Conservation (phyloP, 257 asterid species). For the Fraxinus quadrangulata region DNA sequence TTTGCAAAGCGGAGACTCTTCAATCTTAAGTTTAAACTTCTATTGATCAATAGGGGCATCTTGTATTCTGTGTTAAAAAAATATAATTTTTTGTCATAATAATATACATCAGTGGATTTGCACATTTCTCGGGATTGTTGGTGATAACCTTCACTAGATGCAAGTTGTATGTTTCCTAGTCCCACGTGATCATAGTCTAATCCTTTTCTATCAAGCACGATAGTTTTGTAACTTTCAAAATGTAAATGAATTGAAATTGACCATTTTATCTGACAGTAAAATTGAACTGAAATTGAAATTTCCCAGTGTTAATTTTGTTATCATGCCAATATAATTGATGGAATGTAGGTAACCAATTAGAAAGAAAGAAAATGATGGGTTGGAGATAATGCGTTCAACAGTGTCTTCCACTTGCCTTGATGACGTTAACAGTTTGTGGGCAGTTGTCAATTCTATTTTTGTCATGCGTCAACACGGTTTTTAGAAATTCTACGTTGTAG, state of each 20-base stretch:
- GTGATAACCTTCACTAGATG: conserved; percentile 30
- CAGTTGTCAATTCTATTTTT: conserved; percentile 22
- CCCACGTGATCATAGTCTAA: conserved; percentile 12
- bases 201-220: too few species aligned
- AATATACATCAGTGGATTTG: conserved; percentile 26
- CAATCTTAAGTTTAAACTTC: too few species aligned
- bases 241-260: neutral
- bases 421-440: conserved; percentile 22
- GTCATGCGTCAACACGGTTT: conserved; percentile 29
- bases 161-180: conserved; percentile 27
- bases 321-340: neutral
- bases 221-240: neutral
- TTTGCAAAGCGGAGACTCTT: too few species aligned
- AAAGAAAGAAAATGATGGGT: neutral
- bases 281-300: neutral
- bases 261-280: neutral
- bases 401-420: conserved; percentile 29
- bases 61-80: neutral
- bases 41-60: neutral
- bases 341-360: neutral
- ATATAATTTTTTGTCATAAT: conserved; percentile 9
- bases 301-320: neutral
- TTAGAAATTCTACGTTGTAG: conserved; percentile 1
- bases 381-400: neutral
- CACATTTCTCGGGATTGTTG: conserved; percentile 34